phyloP scores from a whole-genome alignment of 2,329 filamentous ascomycete species.

The Botrytis sinoallii region DNA sequence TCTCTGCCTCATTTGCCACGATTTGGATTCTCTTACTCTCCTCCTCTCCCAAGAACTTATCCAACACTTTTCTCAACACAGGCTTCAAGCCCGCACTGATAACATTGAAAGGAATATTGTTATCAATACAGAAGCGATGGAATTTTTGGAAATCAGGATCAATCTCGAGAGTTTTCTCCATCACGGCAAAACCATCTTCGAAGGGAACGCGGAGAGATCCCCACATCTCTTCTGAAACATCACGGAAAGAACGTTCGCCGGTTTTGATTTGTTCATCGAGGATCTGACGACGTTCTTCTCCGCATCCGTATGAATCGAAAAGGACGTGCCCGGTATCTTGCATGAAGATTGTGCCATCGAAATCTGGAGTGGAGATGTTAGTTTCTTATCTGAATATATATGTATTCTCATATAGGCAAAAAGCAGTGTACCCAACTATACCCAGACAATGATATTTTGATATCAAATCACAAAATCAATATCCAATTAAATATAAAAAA shows the following conservation, averaged over 20 bases:
- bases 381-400: neutral
- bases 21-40: slow-evolving; percentile 52
- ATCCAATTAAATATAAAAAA: neutral
- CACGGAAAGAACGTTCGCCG: slow-evolving; percentile 64
- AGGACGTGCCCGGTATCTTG: slow-evolving; percentile 68
- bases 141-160: slow-evolving; percentile 62
- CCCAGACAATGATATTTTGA: neutral
- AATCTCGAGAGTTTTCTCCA: slow-evolving; percentile 60
- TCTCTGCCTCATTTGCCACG: slow-evolving; percentile 64
- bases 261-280: slow-evolving; percentile 63
- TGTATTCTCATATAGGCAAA: neutral
- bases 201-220: slow-evolving; percentile 64
- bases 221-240: slow-evolving; percentile 72
- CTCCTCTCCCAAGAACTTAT: slow-evolving; percentile 60
- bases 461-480: neutral
- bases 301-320: slow-evolving; percentile 64
- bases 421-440: neutral
- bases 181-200: slow-evolving; percentile 63
- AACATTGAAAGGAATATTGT: slow-evolving; percentile 65
- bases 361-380: slow-evolving; percentile 47
- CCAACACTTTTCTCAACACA: slow-evolving; percentile 57
- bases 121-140: slow-evolving; percentile 60
- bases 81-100: slow-evolving; percentile 67
- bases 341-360: slow-evolving; percentile 71
- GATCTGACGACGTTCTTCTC: slow-evolving; percentile 50